phyloP scores from a whole-genome alignment of 371 early-diverging fungal genomes.

The Mucor irregularis region DNA sequence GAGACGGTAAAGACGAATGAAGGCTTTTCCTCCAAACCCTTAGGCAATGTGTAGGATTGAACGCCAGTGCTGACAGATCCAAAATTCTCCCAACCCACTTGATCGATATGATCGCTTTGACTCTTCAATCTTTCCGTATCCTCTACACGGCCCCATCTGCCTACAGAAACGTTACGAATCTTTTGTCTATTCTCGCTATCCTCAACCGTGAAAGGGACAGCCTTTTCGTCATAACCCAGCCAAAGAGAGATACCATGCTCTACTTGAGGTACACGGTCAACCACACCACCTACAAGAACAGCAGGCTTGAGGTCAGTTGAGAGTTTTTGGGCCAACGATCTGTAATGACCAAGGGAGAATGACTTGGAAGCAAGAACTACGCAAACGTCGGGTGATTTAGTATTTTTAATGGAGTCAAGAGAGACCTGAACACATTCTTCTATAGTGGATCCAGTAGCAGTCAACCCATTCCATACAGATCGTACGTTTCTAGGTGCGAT shows the following conservation, averaged over 20 bases:
- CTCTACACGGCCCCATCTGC: constrained; percentile 58
- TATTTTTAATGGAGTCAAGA: neutral
- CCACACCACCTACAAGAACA: constrained; percentile 44
- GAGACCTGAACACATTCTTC: constrained; percentile 33
- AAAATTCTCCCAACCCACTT: constrained; percentile 51
- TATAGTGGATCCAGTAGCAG: constrained; percentile 26
- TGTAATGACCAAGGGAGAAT: constrained; percentile 29
- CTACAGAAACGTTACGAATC: constrained; percentile 53
- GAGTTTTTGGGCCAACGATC: constrained; percentile 6
- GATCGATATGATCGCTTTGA: constrained; percentile 43
- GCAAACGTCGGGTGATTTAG: constrained; percentile 28
- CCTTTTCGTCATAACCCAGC: constrained; percentile 33
- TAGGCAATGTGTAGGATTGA: constrained; percentile 26
- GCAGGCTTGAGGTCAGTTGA: constrained; percentile 15
- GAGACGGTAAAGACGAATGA: constrained; percentile 54
- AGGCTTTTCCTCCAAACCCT: constrained; percentile 16
- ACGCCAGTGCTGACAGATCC: constrained; percentile 39
- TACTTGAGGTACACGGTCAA: constrained; percentile 53
- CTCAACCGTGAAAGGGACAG: constrained; percentile 23
- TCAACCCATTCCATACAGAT: constrained; percentile 30
- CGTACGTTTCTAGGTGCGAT: neutral
- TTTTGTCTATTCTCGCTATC: constrained; percentile 43
- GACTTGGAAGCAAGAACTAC: constrained; percentile 47
- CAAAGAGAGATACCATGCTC: constrained; percentile 52
- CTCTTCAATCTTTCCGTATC: constrained; percentile 29